Evolutionary conservation across 2,329 filamentous ascomycete genomes (phyloP).

Genomic region (Colletotrichum siamense): DNA sequence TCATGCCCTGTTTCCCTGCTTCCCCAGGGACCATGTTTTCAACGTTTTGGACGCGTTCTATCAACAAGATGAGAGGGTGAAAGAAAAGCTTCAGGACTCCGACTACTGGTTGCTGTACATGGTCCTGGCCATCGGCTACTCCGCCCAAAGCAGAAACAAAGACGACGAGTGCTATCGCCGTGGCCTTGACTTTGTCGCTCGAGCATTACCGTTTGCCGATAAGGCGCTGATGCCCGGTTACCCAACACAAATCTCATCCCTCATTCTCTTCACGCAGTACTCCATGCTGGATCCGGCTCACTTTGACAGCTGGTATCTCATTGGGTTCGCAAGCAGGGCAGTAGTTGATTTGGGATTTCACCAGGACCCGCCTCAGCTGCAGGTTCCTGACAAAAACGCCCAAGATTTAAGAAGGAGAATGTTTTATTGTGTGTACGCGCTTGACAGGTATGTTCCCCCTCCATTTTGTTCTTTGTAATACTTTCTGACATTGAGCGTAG

Average conservation of each 20-base stretch:
- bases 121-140: constrained; percentile 84
- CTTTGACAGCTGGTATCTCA: constrained; percentile 93
- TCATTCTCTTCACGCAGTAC: constrained; percentile 87
- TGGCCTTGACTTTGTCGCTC: constrained; percentile 61
- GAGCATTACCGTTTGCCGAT: constrained; percentile 79
- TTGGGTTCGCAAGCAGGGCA: constrained; percentile 87
- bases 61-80: constrained; percentile 65
- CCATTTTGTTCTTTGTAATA: not conserved
- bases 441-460: constrained; percentile 72
- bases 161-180: constrained; percentile 67
- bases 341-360: constrained; percentile 91
- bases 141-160: constrained; percentile 72
- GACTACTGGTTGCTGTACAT: constrained; percentile 90
- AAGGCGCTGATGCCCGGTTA: constrained; percentile 86
- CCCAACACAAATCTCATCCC: constrained; percentile 83
- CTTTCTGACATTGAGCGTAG: constrained; percentile 44
- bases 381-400: constrained; percentile 69
- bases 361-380: constrained; percentile 81
- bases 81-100: constrained; percentile 57
- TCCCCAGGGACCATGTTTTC: constrained; percentile 80
- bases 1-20: constrained; percentile 80
- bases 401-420: constrained; percentile 82
- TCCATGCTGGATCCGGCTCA: constrained; percentile 88
- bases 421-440: constrained; percentile 88
- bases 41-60: constrained; percentile 84